Evolutionary conservation across 371 early-diverging fungal species (phyloP).

Genomic region (Choanephora cucurbitarum): DNA sequence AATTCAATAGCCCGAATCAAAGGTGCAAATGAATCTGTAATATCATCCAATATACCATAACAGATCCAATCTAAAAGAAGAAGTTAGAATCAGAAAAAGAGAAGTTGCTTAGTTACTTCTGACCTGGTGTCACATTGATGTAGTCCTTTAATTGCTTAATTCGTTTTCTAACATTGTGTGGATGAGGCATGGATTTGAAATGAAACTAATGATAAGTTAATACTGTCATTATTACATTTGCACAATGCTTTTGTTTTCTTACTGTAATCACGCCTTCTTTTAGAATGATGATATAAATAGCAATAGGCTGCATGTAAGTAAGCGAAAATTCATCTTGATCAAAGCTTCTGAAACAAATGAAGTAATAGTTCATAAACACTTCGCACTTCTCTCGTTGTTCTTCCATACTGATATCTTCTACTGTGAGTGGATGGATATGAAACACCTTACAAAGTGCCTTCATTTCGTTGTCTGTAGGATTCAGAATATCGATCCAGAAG

Average conservation of each 20-base stretch:
- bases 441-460: slow-evolving; percentile 49
- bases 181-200: slow-evolving; percentile 69
- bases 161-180: slow-evolving; percentile 74
- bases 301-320: slow-evolving; percentile 74
- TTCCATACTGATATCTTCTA: slow-evolving; percentile 89
- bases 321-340: slow-evolving; percentile 67
- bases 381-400: slow-evolving; percentile 94
- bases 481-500: slow-evolving; percentile 85
- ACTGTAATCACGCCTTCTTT: slow-evolving; percentile 80
- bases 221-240: too few species aligned
- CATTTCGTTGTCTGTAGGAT: slow-evolving; percentile 80
- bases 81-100: too few species aligned
- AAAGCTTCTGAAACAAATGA: slow-evolving; percentile 83
- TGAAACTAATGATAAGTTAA: too few species aligned
- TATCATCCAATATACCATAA: slow-evolving; percentile 86
- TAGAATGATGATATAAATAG: slow-evolving; percentile 82
- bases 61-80: slow-evolving; percentile 78
- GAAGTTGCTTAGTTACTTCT: too few species aligned
- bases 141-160: slow-evolving; percentile 72
- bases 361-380: slow-evolving; percentile 87
- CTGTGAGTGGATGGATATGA: slow-evolving; percentile 86
- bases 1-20: slow-evolving; percentile 76
- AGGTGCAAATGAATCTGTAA: slow-evolving; percentile 85
- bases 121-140: slow-evolving; percentile 62
- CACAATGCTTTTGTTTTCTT: too few species aligned